phyloP scores from a whole-genome alignment of 139 green algal species.

The Chlamydomonas schloesseri region DNA sequence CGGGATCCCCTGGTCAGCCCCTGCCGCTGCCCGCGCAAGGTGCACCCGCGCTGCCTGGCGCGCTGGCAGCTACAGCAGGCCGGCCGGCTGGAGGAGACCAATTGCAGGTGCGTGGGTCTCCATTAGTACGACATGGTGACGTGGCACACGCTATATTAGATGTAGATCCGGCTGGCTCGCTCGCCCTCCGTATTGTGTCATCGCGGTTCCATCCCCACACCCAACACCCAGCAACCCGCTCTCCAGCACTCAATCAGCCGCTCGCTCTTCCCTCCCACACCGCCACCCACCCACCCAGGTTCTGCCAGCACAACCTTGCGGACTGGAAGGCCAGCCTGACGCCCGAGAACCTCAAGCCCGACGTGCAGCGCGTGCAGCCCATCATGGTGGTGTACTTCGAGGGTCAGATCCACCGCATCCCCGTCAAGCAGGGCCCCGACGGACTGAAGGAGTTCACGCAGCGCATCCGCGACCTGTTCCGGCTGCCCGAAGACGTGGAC shows the following conservation, averaged over 20 bases:
- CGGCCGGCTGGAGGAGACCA: constrained; percentile 68
- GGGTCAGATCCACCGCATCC: constrained; percentile 75
- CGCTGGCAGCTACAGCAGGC: constrained; percentile 78
- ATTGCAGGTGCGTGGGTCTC: constrained; percentile 62
- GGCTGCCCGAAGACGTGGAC: constrained; percentile 74
- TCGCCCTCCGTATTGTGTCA: too few relatives aligned
- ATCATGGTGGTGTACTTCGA: constrained; percentile 83
- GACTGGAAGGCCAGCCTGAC: constrained; percentile 74
- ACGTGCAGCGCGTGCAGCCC: constrained; percentile 71
- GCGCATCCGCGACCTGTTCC: constrained; percentile 65
- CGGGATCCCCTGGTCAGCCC: constrained; percentile 52
- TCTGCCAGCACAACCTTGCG: constrained; percentile 65
- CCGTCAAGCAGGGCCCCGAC: constrained; percentile 69
- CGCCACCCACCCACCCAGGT: too few relatives aligned
- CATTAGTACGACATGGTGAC: background rate
- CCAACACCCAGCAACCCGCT: too few relatives aligned
- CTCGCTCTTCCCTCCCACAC: too few relatives aligned
- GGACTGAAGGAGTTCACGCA: constrained; percentile 70
- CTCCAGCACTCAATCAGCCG: too few relatives aligned
- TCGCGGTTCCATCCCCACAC: too few relatives aligned
- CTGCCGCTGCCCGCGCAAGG: constrained; percentile 71
- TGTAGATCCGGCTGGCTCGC: too few relatives aligned
- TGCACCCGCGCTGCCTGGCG: constrained; percentile 71
- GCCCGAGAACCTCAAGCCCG: constrained; percentile 62
- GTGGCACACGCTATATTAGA: too few relatives aligned